A percentile compares a stretch with the other conserved stretches of the same genome.
These are phyloP conservation scores for Stephania japonica DNA, from an alignment of 164 flowering plant species.

Conservation along the genomic window DNA sequence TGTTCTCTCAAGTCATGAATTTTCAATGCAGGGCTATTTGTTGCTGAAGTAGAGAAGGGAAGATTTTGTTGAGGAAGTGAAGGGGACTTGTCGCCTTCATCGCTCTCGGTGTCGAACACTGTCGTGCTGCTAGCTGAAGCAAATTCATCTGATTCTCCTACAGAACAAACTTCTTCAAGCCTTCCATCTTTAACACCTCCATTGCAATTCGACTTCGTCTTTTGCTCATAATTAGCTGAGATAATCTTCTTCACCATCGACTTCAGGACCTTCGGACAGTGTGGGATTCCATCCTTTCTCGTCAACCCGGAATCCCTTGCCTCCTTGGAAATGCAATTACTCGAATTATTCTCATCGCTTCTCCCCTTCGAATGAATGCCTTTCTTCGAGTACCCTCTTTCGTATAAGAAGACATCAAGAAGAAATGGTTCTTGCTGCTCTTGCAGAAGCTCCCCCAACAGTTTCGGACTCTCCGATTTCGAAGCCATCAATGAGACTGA, in stretches of 20 bases:
- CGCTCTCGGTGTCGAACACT: conserved; percentile 23
- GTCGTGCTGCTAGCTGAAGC: conserved; percentile 34
- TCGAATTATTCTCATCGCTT: conserved; percentile 18
- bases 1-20: conserved; percentile 10
- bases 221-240: conserved; percentile 7
- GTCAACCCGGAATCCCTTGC: conserved; percentile 6
- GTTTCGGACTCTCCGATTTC: conserved; percentile 19
- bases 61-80: conserved; percentile 5
- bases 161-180: conserved; percentile 7
- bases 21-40: conserved; percentile 7
- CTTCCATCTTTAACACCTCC: conserved; percentile 9
- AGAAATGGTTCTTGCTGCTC: conserved; percentile 71
- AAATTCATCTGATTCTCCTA: conserved; percentile 23
- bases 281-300: conserved; percentile 16
- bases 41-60: conserved; percentile 4
- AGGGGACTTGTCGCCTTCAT: conserved; percentile 18
- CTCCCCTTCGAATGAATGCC: conserved; percentile 10
- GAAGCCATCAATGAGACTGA: conserved; percentile 23
- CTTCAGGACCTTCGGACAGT: conserved; percentile 29
- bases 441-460: conserved; percentile 46
- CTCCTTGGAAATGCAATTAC: conserved; percentile 11
- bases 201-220: conserved; percentile 2
- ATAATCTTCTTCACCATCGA: conserved; percentile 29
- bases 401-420: conserved; percentile 44
- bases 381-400: conserved; percentile 37